These are phyloP conservation scores for Backusella westeae DNA, from an alignment of 192 early-diverging fungal genomes.

Conservation along the genomic window DNA sequence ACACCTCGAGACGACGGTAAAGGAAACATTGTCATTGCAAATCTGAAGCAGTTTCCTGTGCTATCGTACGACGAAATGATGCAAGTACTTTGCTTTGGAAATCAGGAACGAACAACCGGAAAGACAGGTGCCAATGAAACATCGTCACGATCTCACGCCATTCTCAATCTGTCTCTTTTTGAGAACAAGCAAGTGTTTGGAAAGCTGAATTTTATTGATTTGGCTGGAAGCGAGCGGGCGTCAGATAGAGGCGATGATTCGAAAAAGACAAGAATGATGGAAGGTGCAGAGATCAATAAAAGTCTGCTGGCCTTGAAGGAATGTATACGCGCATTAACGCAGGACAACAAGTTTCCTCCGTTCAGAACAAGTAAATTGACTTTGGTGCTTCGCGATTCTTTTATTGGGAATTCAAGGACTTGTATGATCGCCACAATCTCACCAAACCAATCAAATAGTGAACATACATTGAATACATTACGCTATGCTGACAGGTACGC, in stretches of 20 bases:
- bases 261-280: slow-evolving; percentile 74
- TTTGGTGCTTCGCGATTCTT: slow-evolving; percentile 90
- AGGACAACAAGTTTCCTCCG: slow-evolving; percentile 90
- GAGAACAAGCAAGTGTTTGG: slow-evolving; percentile 54
- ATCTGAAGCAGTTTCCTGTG: slow-evolving; percentile 82
- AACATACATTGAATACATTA: slow-evolving; percentile 96
- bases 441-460: slow-evolving; percentile 87
- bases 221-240: slow-evolving; percentile 97
- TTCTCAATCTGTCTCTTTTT: slow-evolving; percentile 83
- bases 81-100: slow-evolving; percentile 91
- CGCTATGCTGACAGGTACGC: slow-evolving; percentile 88
- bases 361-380: slow-evolving; percentile 96
- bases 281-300: slow-evolving; percentile 98
- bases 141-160: slow-evolving; percentile 95
- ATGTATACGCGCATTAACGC: slow-evolving; percentile 93
- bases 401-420: slow-evolving; percentile 93
- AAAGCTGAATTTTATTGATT: slow-evolving; percentile 96
- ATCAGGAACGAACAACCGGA: slow-evolving; percentile 86
- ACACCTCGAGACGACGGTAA: slow-evolving; percentile 96
- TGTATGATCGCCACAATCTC: slow-evolving; percentile 99
- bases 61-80: slow-evolving; percentile 78
- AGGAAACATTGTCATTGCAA: slow-evolving; percentile 86
- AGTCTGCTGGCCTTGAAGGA: slow-evolving; percentile 94
- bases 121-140: slow-evolving; percentile 91
- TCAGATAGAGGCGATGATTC: slow-evolving; percentile 85